Evolutionary conservation across 495 filamentous ascomycete species (phyloP).

Genomic region (Glarea lozoyensis): DNA sequence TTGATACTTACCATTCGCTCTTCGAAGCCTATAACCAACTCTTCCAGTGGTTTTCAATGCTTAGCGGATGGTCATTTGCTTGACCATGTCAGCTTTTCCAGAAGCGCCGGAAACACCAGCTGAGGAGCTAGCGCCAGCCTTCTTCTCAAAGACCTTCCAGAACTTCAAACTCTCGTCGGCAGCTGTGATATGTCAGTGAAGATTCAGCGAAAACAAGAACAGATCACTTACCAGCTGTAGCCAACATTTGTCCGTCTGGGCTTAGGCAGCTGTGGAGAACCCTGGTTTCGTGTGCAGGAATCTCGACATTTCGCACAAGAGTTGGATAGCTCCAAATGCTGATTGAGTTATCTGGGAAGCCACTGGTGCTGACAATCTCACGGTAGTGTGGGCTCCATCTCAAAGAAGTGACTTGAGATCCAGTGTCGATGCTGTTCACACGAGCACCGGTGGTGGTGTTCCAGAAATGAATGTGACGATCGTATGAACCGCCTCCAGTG

Average conservation of each 20-base stretch:
- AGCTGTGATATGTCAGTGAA: conserved; percentile 32
- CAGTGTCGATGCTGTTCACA: conserved; percentile 98
- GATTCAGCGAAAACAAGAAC: not conserved
- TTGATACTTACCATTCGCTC: conserved; percentile 19
- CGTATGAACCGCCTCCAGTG: conserved; percentile 92
- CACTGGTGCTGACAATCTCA: conserved; percentile 93
- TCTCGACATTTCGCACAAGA: conserved; percentile 92
- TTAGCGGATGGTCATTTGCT: conserved; percentile 97
- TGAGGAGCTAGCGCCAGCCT: conserved; percentile 58
- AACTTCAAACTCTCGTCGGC: conserved; percentile 98
- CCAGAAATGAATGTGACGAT: conserved; percentile 99
- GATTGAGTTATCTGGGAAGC: conserved; percentile 96
- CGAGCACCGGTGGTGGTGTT: conserved; percentile 95
- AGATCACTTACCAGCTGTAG: conserved; percentile 55
- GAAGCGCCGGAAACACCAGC: conserved; percentile 48
- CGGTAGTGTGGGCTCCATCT: conserved; percentile 95
- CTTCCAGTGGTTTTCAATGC: conserved; percentile 14
- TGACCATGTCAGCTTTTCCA: conserved; percentile 61
- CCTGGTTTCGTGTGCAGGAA: conserved; percentile 96
- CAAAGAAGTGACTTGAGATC: conserved; percentile 90
- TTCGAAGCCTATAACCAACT: conserved; percentile 15
- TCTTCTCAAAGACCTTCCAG: conserved; percentile 99
- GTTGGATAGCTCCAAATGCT: conserved; percentile 99
- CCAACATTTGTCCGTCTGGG: conserved; percentile 94
- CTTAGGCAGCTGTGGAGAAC: conserved; percentile 92